Conservation (phyloP, 371 early-diverging fungal species). For the Mucor plumbeus region DNA sequence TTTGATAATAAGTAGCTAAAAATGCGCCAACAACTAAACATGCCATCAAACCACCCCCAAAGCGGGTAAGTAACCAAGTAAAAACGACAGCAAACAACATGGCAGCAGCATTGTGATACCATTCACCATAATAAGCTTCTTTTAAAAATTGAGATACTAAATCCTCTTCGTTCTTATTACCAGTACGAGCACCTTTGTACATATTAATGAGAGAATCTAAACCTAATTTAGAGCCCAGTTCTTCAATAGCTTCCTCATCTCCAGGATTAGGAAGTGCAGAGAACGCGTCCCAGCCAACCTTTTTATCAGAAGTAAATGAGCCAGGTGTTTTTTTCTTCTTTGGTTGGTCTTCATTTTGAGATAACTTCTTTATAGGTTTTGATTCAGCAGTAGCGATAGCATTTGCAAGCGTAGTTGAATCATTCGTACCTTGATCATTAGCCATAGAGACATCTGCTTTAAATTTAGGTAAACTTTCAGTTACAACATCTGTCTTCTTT, state of each 20-base stretch:
- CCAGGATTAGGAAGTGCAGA: slow-evolving; percentile 43
- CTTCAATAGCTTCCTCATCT: slow-evolving; percentile 25
- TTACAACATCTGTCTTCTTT: slow-evolving; percentile 26
- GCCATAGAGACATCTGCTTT: slow-evolving; percentile 16
- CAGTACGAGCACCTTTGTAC: slow-evolving; percentile 27
- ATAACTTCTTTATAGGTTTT: slow-evolving; percentile 20
- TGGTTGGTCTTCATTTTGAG: neutral
- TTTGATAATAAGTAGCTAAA: slow-evolving; percentile 76
- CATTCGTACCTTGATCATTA: slow-evolving; percentile 35
- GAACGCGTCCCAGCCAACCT: slow-evolving; percentile 45
- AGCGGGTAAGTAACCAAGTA: slow-evolving; percentile 40
- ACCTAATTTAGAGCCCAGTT: slow-evolving; percentile 23
- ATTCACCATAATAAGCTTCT: slow-evolving; percentile 45
- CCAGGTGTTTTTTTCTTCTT: slow-evolving; percentile 15
- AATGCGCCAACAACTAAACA: slow-evolving; percentile 54
- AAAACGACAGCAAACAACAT: slow-evolving; percentile 40
- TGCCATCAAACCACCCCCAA: slow-evolving; percentile 41
- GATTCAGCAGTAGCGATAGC: slow-evolving; percentile 26
- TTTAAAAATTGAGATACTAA: slow-evolving; percentile 36
- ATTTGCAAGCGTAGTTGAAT: slow-evolving; percentile 8
- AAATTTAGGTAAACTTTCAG: slow-evolving; percentile 24
- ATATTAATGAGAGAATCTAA: slow-evolving; percentile 25
- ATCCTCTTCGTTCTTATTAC: slow-evolving; percentile 21
- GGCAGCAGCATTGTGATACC: slow-evolving; percentile 46
- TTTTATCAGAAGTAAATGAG: slow-evolving; percentile 20